Base-by-base conservation (phyloP, 495 filamentous ascomycete genomes). In the Durotheca rogersii region DNA sequence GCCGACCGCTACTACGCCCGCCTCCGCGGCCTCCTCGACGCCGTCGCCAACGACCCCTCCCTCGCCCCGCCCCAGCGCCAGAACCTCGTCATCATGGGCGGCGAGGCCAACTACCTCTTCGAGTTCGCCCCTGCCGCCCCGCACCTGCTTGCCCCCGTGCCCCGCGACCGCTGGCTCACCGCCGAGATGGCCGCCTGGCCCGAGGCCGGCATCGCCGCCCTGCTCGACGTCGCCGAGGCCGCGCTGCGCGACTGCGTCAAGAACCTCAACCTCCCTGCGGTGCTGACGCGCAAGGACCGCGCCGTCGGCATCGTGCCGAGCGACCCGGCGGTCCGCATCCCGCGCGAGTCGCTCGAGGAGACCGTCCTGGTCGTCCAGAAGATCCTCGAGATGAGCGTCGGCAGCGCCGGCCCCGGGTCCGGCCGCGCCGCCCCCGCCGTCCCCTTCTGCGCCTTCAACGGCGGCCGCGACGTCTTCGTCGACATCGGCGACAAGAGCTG, bases 371-470 rank as follows among this genome's bases (percentile, higher is more conserved):
- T 90, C 2, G 88, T 89, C 15, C 92, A 96, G 60, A 94, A 95
- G 67, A 87, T 87, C 11, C 78, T 97, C 0, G 90, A 96, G 64
- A 77, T 90, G 33, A 92, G 86, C 27, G 71, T 77, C 15, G 55
- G 61, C 53, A 53, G 58, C 1, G 50, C 45, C 23, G 67, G 64
- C 29, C 66, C 68, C 18, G 56, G 58, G 0, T 51, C 45, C 23
- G 67, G 64, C 29, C 66, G 68, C 18, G 64, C 69, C 41, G 59
- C 61, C 53, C 55, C 63, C 2, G 67, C 81, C 3, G 71, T 99
- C 14, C 93, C 94, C 1, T 99, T 99, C 63, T 99, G 94, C 63
- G 94, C 93, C 16, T 99, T 99, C 73, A 97, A 99, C 66, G 93
- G 90, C 16, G 91, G 92, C 6, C 91, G 94, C 47, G 90, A 97